These are phyloP conservation scores for Arthrocladium fulminans DNA, from an alignment of 2,329 filamentous ascomycete species.

Conservation along the genomic window DNA sequence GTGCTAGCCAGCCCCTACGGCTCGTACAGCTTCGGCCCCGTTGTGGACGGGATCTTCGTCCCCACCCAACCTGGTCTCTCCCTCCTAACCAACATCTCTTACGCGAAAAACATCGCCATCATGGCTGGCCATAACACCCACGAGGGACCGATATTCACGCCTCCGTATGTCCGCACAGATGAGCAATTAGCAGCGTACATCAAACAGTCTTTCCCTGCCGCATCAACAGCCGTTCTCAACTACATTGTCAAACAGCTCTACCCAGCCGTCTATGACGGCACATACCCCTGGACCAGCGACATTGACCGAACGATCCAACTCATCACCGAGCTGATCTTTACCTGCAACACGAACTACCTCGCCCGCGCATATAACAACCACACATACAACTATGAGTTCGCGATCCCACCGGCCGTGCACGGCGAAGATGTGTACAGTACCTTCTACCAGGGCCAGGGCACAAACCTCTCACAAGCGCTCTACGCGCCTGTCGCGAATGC, in stretches of 20 bases:
- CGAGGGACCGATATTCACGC: constrained; percentile 36
- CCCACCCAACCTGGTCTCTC: constrained; percentile 40
- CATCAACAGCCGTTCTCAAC: constrained; percentile 26
- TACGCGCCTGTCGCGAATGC: constrained; percentile 28
- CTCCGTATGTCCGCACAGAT: constrained; percentile 26
- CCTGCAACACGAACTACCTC: constrained; percentile 48
- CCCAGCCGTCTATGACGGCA: constrained; percentile 42
- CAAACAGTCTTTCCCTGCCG: constrained; percentile 21
- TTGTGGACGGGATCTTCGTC: constrained; percentile 43
- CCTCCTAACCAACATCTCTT: constrained; percentile 34
- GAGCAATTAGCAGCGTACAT: constrained; percentile 21
- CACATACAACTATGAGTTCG: constrained; percentile 47
- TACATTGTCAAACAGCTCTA: constrained; percentile 44
- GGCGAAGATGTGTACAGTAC: constrained; percentile 46
- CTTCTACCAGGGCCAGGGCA: constrained; percentile 37
- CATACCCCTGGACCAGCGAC: constrained; percentile 38
- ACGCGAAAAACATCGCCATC: constrained; percentile 36
- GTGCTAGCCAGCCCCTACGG: constrained; percentile 32
- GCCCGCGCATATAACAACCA: constrained; percentile 42
- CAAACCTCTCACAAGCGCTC: constrained; percentile 29
- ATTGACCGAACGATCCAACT: constrained; percentile 35
- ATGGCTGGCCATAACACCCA: constrained; percentile 39
- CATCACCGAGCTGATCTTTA: constrained; percentile 38
- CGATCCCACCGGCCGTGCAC: constrained; percentile 45
- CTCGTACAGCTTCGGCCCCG: constrained; percentile 38